phyloP scores from a whole-genome alignment of 305 asterid species.

The Plantago rigida region DNA sequence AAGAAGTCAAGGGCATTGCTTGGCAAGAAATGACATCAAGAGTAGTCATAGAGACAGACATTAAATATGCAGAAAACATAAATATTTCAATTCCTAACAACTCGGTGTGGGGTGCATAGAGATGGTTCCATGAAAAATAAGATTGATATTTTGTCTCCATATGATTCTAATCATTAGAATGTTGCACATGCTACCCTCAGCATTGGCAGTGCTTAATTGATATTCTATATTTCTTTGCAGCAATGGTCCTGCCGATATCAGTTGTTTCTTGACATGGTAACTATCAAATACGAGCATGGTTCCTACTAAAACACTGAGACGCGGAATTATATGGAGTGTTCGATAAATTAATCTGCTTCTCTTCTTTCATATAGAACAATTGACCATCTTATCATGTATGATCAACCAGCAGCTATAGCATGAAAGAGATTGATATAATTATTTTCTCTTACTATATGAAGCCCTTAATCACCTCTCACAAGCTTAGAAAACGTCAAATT shows the following conservation, averaged over 20 bases:
- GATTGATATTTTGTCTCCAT: neutral
- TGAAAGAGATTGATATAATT: too few species aligned
- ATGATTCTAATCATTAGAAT: neutral
- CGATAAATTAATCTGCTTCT: neutral
- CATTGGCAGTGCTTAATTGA: too few species aligned
- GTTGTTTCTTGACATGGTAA: neutral
- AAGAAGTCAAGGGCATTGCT: slow-evolving; percentile 25
- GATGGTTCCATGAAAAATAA: neutral
- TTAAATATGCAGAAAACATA: slow-evolving; percentile 7
- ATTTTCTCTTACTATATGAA: neutral
- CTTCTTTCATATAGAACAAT: neutral
- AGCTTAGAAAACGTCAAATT: neutral
- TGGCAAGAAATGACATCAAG: slow-evolving; percentile 15
- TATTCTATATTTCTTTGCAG: too few species aligned
- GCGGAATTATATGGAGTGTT: neutral
- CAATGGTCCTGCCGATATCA: neutral
- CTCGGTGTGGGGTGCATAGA: neutral
- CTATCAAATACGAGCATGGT: neutral
- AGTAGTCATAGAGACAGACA: neutral
- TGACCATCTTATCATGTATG: neutral
- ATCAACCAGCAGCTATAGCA: neutral
- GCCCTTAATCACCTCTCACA: neutral
- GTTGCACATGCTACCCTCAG: neutral
- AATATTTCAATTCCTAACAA: neutral
- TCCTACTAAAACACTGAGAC: neutral